A percentile compares a stretch with the other conserved stretches of the same genome.
These are phyloP conservation scores for Phanerochaete sordida DNA, from an alignment of 768 basidiomycete genomes.

Conservation along the genomic window DNA sequence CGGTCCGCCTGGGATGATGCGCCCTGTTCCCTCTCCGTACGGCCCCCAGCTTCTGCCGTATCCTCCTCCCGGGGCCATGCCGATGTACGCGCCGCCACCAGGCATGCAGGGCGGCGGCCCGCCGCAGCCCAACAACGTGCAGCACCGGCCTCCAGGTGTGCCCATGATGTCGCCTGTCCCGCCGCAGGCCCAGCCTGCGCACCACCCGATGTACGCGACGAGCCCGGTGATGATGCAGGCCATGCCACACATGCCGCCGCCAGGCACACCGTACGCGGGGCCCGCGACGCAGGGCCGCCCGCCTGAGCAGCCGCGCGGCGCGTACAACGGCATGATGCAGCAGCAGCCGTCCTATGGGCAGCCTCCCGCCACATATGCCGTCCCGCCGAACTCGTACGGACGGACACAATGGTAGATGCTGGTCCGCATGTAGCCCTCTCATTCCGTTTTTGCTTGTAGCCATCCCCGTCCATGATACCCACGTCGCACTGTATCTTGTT, in stretches of 20 bases:
- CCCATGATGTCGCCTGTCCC: constrained; percentile 66
- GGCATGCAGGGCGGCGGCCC: constrained; percentile 39
- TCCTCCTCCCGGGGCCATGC: constrained; percentile 44
- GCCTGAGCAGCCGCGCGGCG: constrained; percentile 25
- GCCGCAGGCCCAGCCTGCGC: constrained; percentile 41
- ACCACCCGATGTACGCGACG: constrained; percentile 50
- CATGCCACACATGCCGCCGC: constrained; percentile 19
- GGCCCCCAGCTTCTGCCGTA: constrained; percentile 64
- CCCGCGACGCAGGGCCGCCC: constrained; percentile 31
- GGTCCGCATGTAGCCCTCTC: constrained; percentile 7
- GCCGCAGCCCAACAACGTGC: constrained; percentile 39
- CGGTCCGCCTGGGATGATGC: constrained; percentile 49
- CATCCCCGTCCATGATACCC: constrained; percentile 9
- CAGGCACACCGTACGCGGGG: constrained; percentile 25
- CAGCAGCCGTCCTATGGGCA: constrained; percentile 21
- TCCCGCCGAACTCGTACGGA: constrained; percentile 39
- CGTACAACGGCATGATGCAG: constrained; percentile 21
- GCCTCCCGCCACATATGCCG: constrained; percentile 35
- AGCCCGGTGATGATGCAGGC: constrained; percentile 67
- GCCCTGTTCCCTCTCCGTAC: constrained; percentile 54
- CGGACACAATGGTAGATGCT: constrained; percentile 48
- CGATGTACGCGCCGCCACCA: constrained; percentile 47
- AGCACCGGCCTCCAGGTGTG: constrained; percentile 31
- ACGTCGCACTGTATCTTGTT: constrained; percentile 6
- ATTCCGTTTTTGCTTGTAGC: constrained; percentile 15